Evolutionary conservation across 768 basidiomycete species (phyloP).

Genomic region (Pisolithus sp.): DNA sequence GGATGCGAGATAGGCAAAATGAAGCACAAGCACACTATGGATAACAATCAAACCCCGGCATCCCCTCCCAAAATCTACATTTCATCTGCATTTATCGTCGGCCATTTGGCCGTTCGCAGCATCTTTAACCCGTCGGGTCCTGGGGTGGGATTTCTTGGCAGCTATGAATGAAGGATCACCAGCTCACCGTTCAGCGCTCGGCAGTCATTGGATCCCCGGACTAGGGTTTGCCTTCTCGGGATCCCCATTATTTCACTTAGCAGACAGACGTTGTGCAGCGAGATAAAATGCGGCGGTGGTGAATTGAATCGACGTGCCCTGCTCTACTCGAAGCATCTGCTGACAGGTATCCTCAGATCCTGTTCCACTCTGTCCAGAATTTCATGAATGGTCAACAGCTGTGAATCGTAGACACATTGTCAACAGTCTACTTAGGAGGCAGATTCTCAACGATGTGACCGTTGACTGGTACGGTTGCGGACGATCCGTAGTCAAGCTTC

Average conservation of each 20-base stretch:
- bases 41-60: conserved; percentile 24
- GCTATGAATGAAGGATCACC: conserved; percentile 73
- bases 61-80: conserved; percentile 84
- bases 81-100: conserved; percentile 62
- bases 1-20: conserved; percentile 32
- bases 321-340: conserved; percentile 91
- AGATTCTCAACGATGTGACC: conserved; percentile 89
- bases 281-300: conserved; percentile 94
- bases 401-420: conserved; percentile 79
- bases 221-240: conserved; percentile 37
- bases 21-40: conserved; percentile 7
- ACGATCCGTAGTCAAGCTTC: conserved; percentile 95
- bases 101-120: conserved; percentile 22
- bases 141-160: conserved; percentile 44
- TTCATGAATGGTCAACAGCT: conserved; percentile 83
- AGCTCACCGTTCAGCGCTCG: conserved; percentile 54
- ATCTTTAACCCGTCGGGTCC: conserved; percentile 32
- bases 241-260: conserved; percentile 50
- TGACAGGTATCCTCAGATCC: conserved; percentile 97
- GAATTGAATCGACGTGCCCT: conserved; percentile 94
- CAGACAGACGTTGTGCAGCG: conserved; percentile 81
- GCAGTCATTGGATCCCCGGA: conserved; percentile 75
- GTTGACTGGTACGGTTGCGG: conserved; percentile 94
- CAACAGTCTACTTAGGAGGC: conserved; percentile 64
- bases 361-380: conserved; percentile 98